Evolutionary conservation across 306 rosid species (phyloP).

Genomic region (Spatholobus suberectus): DNA sequence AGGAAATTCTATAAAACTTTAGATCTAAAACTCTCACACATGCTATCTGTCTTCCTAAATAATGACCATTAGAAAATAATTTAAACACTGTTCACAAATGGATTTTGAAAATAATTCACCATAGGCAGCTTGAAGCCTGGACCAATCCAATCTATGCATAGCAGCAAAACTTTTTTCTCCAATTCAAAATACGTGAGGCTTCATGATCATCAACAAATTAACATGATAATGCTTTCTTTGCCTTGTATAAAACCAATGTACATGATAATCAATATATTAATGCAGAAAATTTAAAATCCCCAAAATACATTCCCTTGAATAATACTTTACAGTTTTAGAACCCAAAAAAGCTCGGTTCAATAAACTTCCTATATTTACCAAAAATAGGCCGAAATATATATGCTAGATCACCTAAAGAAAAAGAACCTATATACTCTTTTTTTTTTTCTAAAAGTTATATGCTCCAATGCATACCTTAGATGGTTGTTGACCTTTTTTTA

Average conservation of each 20-base stretch:
- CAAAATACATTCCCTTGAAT: background rate
- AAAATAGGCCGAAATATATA: background rate
- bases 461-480: slow-evolving; percentile 55
- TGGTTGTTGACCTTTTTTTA: slow-evolving; percentile 47
- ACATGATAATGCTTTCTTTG: background rate
- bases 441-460: background rate
- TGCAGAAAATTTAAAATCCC: background rate
- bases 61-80: slow-evolving; percentile 4
- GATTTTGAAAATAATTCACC: slow-evolving; percentile 3
- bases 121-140: background rate
- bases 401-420: background rate
- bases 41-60: background rate
- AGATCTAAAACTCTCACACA: background rate
- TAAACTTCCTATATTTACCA: background rate
- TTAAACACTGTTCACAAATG: background rate
- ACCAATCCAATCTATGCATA: background rate
- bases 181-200: slow-evolving; percentile 19
- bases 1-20: background rate
- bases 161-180: slow-evolving; percentile 1
- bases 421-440: slow-evolving; percentile 9
- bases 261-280: background rate
- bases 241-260: background rate
- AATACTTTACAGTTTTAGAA: slow-evolving; percentile 5
- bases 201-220: background rate
- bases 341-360: background rate